Evolutionary conservation across 2,329 filamentous ascomycete species (phyloP), one percentile per base, ranked within the genome.

Genomic region (Diaporthe citrichinensis): DNA sequence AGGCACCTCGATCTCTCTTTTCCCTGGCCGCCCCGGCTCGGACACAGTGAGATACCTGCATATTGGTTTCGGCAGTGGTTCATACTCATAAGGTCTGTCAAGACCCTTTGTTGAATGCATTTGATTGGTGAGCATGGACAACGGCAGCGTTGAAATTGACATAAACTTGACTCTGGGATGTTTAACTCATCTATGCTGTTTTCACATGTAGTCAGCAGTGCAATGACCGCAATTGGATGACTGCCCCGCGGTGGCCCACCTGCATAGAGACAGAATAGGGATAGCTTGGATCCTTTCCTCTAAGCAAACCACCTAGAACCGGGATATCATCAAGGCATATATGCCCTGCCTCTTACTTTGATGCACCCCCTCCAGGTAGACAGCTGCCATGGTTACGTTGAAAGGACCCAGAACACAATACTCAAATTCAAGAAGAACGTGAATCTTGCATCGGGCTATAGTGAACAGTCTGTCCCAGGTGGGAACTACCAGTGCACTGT

Each of bases 51-150:
- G 8, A 23, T 46, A 46, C 39, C 9, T 46, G 59, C 59, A 65
- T 46, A 23, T 65, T 8, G 59, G 39, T 25, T 65, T 14, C 39
- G 59, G 59, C 25, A 65, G 39, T 62, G 59, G 59, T 20, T 62
- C 36, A 12, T 62, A 62, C 39, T 44, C 1, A 12, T 62, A 62
- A 3, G 39, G 36, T 31, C 36, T 44, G 14, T 62, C 59, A 1
- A 61, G 36, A 41, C 36, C 58, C 12, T 41, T 61, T 44, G 59
- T 44, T 44, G 59, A 5, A 28, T 23, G 39, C 59, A 65, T 65
- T 31, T 65, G 39, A 23, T 36, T 46, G 39, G 17, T 15, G 39
- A 65, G 25, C n/a, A 65, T 65, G 41, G 15, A 65, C 25, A 20
- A 31, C 25, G 59, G 59, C 25, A 15, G 39, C 17, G 8, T 46